Evolutionary conservation across 768 basidiomycete genomes (phyloP).

Genomic region (Tricholoma furcatifolium): DNA sequence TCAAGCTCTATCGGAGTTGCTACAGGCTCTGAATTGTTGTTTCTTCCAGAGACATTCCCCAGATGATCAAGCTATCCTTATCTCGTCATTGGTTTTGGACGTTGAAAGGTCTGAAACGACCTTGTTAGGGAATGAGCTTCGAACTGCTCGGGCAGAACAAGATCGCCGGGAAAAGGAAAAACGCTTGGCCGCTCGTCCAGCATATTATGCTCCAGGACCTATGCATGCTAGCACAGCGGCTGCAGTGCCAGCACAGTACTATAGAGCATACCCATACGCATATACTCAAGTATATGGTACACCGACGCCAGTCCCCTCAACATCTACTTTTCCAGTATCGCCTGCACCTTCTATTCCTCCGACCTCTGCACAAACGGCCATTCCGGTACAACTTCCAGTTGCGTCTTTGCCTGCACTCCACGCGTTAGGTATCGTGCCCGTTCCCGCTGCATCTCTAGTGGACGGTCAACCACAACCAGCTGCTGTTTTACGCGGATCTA

Average conservation of each 20-base stretch:
- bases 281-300: constrained; percentile 60
- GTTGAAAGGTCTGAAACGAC: constrained; percentile 63
- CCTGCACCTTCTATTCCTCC: constrained; percentile 25
- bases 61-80: constrained; percentile 60
- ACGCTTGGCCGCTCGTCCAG: constrained; percentile 47
- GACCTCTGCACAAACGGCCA: constrained; percentile 32
- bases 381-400: constrained; percentile 73
- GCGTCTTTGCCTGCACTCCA: constrained; percentile 64
- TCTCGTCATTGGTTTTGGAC: constrained; percentile 66
- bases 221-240: constrained; percentile 27
- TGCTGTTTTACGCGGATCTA: constrained; percentile 74
- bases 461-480: constrained; percentile 64
- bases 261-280: constrained; percentile 63
- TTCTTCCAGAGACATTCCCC: constrained; percentile 53
- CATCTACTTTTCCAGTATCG: constrained; percentile 32
- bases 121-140: constrained; percentile 55
- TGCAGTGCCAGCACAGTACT: constrained; percentile 51
- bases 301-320: constrained; percentile 23
- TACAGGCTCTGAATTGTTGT: background rate
- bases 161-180: constrained; percentile 73
- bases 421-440: constrained; percentile 70
- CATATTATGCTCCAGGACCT: constrained; percentile 32
- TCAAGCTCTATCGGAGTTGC: background rate
- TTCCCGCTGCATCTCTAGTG: constrained; percentile 52
- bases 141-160: constrained; percentile 59